phyloP scores from a whole-genome alignment of 2,329 filamentous ascomycete species.

The Fusarium aywerte region DNA sequence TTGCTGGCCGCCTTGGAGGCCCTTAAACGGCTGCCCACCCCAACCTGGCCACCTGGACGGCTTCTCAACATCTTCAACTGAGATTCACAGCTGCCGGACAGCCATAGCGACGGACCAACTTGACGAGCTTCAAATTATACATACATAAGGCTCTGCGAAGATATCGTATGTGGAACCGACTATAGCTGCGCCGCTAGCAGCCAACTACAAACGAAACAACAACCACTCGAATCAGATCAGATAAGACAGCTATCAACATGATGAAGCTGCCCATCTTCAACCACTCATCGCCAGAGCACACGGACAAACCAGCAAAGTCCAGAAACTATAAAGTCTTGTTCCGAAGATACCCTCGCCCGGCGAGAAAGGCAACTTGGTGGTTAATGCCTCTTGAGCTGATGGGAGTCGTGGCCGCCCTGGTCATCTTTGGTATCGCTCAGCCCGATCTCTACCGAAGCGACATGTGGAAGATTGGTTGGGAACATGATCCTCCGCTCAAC shows the following conservation, averaged over 20 bases:
- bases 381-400: slow-evolving; percentile 74
- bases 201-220: slow-evolving; percentile 9
- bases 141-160: slow-evolving; percentile 3
- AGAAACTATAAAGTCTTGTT: slow-evolving; percentile 65
- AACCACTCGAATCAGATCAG: not conserved
- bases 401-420: slow-evolving; percentile 71
- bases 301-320: slow-evolving; percentile 27
- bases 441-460: slow-evolving; percentile 77
- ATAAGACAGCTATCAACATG: slow-evolving; percentile 5
- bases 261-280: slow-evolving; percentile 44
- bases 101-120: slow-evolving; percentile 21
- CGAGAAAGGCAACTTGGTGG: slow-evolving; percentile 66
- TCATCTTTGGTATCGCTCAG: slow-evolving; percentile 78
- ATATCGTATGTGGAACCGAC: slow-evolving; percentile 34
- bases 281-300: slow-evolving; percentile 20
- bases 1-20: slow-evolving; percentile 37
- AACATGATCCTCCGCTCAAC: slow-evolving; percentile 72
- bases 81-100: slow-evolving; percentile 28
- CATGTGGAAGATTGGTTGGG: slow-evolving; percentile 77
- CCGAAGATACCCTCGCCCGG: slow-evolving; percentile 64
- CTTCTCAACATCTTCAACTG: slow-evolving; percentile 22
- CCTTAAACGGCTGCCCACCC: slow-evolving; percentile 46
- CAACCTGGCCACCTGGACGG: slow-evolving; percentile 21
- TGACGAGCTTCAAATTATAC: slow-evolving; percentile 10
- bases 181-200: slow-evolving; percentile 40